Conservation (phyloP, 2,329 filamentous ascomycete genomes). For the Trichoderma oligosporum region DNA sequence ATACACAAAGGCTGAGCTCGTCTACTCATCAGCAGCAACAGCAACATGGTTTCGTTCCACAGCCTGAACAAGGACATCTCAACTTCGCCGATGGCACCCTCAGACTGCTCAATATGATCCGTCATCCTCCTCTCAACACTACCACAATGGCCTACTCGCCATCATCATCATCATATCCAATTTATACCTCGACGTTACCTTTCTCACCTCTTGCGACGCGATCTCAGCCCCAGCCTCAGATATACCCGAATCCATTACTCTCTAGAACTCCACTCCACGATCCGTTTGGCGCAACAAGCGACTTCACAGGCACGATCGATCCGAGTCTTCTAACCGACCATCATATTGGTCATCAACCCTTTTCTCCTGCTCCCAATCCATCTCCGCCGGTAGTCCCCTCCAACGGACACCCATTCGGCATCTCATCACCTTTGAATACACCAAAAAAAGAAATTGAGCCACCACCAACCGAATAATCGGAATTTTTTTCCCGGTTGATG, state of each 20-base stretch:
- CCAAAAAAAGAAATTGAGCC: background rate
- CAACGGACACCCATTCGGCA: no score
- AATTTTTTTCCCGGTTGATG: background rate
- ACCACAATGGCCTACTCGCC: background rate
- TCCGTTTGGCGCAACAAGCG: background rate
- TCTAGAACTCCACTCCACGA: background rate
- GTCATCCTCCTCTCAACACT: background rate
- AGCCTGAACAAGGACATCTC: background rate
- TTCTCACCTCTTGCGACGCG: background rate
- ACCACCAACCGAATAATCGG: background rate
- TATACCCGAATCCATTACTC: background rate
- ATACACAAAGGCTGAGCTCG: background rate
- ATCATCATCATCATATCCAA: background rate
- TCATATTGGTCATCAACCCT: background rate
- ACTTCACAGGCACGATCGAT: constrained; percentile 6
- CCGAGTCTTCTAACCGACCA: background rate
- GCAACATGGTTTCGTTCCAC: background rate
- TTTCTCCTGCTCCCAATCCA: background rate
- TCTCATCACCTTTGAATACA: background rate
- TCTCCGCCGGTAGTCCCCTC: no score
- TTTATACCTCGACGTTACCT: background rate
- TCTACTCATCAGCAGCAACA: background rate
- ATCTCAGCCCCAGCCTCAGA: background rate
- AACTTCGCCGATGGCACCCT: background rate
- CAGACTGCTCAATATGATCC: background rate